phyloP scores from a whole-genome alignment of 2,329 filamentous ascomycete genomes.

The Knufia fluminis region DNA sequence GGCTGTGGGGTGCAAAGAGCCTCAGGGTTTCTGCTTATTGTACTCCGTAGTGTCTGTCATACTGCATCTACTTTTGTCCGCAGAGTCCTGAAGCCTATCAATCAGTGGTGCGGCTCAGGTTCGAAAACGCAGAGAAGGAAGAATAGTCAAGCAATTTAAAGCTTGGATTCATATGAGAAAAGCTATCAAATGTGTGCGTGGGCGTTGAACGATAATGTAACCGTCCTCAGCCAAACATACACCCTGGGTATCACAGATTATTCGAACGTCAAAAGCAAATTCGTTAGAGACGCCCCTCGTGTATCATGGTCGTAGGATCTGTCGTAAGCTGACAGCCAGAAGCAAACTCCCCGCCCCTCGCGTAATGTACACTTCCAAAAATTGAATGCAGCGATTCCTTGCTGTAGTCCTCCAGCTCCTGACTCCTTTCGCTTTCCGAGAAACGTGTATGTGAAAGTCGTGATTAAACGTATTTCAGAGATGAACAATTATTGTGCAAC shows the following conservation, averaged over 20 bases:
- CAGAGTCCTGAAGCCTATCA: too few relatives aligned
- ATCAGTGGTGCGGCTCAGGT: too few relatives aligned
- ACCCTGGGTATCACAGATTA: not conserved
- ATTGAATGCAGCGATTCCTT: too few relatives aligned
- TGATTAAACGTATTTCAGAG: not conserved
- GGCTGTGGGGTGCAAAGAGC: not conserved
- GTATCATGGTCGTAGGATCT: not conserved
- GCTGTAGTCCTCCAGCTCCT: not conserved
- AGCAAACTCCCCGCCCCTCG: not conserved
- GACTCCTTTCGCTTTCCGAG: slow-evolving; percentile 1
- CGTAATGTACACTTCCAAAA: not conserved
- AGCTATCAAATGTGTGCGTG: too few relatives aligned
- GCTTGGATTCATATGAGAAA: too few relatives aligned
- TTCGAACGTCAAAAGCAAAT: not conserved
- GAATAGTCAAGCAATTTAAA: too few relatives aligned
- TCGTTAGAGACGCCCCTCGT: slow-evolving; percentile 1
- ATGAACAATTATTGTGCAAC: not conserved
- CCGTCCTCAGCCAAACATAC: too few relatives aligned
- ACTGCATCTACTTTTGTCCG: not conserved
- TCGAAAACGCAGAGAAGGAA: too few relatives aligned
- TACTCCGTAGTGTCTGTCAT: not conserved
- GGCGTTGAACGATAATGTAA: too few relatives aligned
- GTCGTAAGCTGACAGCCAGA: not conserved
- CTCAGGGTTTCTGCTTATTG: too few relatives aligned
- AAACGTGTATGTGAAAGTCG: slow-evolving; percentile 3